phyloP scores from a whole-genome alignment of 495 filamentous ascomycete species.

The Thermochaetoides thermophila region DNA sequence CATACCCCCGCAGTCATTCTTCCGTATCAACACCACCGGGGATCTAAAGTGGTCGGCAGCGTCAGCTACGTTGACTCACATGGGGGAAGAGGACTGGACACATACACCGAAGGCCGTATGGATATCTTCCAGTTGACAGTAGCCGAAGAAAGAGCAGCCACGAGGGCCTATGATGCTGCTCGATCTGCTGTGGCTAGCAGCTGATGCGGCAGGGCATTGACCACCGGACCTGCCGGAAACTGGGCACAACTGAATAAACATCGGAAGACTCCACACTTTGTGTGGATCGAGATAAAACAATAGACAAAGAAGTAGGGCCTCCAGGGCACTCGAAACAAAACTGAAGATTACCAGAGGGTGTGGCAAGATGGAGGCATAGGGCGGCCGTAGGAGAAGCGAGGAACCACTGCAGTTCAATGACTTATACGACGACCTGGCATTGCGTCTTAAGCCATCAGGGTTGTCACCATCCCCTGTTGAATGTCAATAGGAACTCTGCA shows the following conservation, averaged over 20 bases:
- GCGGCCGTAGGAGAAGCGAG: no score
- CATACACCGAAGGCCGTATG: slow-evolving; percentile 26
- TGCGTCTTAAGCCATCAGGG: no score
- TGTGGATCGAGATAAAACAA: neutral
- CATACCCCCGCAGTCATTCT: slow-evolving; percentile 21
- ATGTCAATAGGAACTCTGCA: no score
- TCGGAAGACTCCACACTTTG: slow-evolving; percentile 2
- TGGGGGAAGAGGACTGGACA: neutral
- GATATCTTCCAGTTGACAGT: slow-evolving; percentile 20
- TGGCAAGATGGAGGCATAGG: no score
- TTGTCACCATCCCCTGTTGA: no score
- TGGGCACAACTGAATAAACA: slow-evolving; percentile 13
- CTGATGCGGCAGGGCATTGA: slow-evolving; percentile 14
- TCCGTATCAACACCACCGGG: slow-evolving; percentile 20
- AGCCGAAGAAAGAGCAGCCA: slow-evolving; percentile 22
- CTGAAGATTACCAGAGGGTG: no score
- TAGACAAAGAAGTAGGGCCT: neutral
- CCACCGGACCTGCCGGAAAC: slow-evolving; percentile 14
- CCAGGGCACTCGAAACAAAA: slow-evolving; percentile 1
- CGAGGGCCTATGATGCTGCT: slow-evolving; percentile 20
- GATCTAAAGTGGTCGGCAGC: slow-evolving; percentile 17
- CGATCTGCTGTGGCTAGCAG: slow-evolving; percentile 9
- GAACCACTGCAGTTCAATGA: no score
- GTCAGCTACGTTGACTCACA: slow-evolving; percentile 1
- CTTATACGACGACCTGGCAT: no score